Base-by-base conservation (phyloP, 495 filamentous ascomycete genomes). In the Lophiotrema nucula region DNA sequence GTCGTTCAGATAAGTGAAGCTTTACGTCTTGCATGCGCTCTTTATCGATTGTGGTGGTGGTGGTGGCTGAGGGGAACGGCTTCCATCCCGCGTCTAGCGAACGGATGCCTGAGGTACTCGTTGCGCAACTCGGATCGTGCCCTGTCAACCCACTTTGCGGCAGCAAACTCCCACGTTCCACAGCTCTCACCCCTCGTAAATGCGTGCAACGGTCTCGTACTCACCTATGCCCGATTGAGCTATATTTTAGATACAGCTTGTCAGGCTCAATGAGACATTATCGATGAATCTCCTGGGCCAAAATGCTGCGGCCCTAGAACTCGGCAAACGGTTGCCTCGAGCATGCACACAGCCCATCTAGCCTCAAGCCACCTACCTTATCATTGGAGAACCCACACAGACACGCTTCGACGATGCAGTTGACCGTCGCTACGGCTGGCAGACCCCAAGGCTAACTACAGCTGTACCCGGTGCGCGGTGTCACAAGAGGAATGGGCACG, bases 371-470 rank as follows among this genome's bases (percentile, higher is more conserved):
- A 50, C 47, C 16, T 22, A 8, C 11, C 4, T 8, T 22, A 12
- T 26, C 18, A 47, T 47, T 47, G 44, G 44, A 22, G n/a, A n/a
- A n/a, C n/a, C n/a, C n/a, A n/a, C n/a, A n/a, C n/a, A n/a, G n/a
- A n/a, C n/a, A n/a, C n/a, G n/a, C n/a, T n/a, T n/a, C n/a, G n/a
- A n/a, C n/a, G n/a, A n/a, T n/a, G n/a, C n/a, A n/a, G n/a, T n/a
- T n/a, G n/a, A n/a, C n/a, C n/a, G n/a, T n/a, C n/a, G n/a, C n/a
- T n/a, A n/a, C 44, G 18, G 25, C 24, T 50, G 47, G 47, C 47
- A 37, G 47, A 50, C 47, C 27, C 24, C 47, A 50, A 50, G 47
- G 47, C 47, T 50, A 47, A 33, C 25, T 27, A 4, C 27, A 37
- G 3, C 16, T 15, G 15, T 4, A 27, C 28, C n/a, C 50, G 50